phyloP scores from a whole-genome alignment of 208 protist species.

The Leishmania mexicana region DNA sequence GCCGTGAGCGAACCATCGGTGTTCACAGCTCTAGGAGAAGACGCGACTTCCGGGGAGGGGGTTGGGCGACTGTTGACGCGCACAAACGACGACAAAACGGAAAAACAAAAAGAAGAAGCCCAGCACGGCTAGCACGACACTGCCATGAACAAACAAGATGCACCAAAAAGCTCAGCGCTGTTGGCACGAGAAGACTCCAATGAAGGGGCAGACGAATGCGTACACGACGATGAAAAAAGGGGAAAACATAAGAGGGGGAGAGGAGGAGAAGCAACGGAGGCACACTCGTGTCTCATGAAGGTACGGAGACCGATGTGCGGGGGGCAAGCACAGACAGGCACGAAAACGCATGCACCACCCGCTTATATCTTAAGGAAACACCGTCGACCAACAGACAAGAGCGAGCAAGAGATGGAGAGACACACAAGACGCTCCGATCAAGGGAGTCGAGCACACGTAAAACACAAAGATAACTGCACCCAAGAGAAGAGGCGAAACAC shows the following conservation, averaged over 20 bases:
- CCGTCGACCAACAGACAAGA: neutral
- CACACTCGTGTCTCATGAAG: no score
- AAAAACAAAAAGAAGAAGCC: neutral
- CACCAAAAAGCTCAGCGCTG: neutral
- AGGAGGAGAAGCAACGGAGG: no score
- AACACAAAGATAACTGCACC: neutral
- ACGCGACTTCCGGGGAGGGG: neutral
- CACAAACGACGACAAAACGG: neutral
- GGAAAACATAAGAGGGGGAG: no score
- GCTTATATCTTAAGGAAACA: no score
- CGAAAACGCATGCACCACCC: no score
- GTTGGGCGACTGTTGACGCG: neutral
- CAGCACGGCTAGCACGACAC: neutral
- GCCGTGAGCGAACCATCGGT: neutral
- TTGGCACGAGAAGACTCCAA: no score
- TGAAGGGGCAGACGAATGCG: no score
- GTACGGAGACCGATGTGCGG: no score
- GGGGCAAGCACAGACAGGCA: no score
- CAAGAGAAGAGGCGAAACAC: neutral
- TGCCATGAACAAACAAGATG: neutral
- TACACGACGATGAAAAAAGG: no score
- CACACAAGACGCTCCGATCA: neutral
- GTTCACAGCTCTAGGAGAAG: neutral
- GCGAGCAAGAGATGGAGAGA: neutral
- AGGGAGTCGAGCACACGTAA: neutral